phyloP scores from a whole-genome alignment of 306 rosid genomes.

The Alnus rubra region DNA sequence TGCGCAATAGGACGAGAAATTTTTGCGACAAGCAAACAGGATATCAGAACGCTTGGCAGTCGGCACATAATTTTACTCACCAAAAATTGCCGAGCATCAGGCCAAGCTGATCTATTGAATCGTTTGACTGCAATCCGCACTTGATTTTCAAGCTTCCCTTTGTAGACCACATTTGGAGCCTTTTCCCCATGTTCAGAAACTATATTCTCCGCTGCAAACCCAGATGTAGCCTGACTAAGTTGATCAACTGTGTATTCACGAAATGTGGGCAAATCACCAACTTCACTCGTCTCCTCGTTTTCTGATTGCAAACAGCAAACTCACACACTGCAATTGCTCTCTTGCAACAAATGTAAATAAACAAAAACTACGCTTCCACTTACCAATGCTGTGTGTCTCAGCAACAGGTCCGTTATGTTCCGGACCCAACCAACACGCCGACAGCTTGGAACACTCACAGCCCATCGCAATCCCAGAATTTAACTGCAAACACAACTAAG shows the following conservation, averaged over 20 bases:
- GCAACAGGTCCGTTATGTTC: conserved; percentile 49
- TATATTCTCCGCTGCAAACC: conserved; percentile 83
- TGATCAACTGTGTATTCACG: conserved; percentile 75
- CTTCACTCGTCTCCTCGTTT: conserved; percentile 58
- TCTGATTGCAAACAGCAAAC: conserved; percentile 45
- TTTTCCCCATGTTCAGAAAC: conserved; percentile 99
- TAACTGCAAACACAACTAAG: conserved; percentile 29
- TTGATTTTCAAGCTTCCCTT: conserved; percentile 88
- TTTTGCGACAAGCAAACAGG: not conserved
- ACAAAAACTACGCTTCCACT: conserved; percentile 30
- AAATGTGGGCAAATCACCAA: conserved; percentile 57
- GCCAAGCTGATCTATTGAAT: conserved; percentile 97
- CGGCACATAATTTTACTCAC: conserved; percentile 35
- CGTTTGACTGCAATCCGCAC: conserved; percentile 84
- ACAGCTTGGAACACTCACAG: conserved; percentile 65
- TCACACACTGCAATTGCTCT: conserved; percentile 23
- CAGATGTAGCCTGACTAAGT: conserved; percentile 83
- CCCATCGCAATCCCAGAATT: conserved; percentile 69
- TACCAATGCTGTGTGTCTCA: conserved; percentile 53
- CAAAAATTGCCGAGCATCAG: conserved; percentile 86
- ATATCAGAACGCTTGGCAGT: conserved; percentile 1
- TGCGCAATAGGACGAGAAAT: conserved; percentile 9
- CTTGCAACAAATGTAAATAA: conserved; percentile 13
- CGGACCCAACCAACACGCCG: conserved; percentile 52
- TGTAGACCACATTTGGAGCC: conserved; percentile 95